A percentile compares a stretch with the other conserved stretches of the same genome.
These are phyloP conservation scores for Fraxinus quadrangulata DNA, from an alignment of 257 asterid species.

Conservation along the genomic window DNA sequence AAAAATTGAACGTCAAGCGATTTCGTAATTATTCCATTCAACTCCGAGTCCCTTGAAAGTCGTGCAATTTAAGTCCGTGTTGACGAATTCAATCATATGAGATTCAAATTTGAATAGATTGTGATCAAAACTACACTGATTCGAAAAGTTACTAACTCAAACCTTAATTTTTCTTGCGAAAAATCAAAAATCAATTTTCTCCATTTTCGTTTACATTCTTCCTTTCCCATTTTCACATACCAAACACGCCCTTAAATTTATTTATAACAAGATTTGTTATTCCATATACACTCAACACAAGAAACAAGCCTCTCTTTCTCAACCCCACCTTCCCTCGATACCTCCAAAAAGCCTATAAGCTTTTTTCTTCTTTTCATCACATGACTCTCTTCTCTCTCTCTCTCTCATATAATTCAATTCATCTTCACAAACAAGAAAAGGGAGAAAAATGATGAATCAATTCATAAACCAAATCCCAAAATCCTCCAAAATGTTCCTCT, in stretches of 20 bases:
- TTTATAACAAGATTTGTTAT: neutral
- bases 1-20: too few species aligned
- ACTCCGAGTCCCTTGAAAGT: too few species aligned
- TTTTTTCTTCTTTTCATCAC: constrained; percentile 7
- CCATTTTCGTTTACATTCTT: too few species aligned
- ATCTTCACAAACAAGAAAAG: neutral
- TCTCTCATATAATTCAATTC: neutral
- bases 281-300: constrained; percentile 39
- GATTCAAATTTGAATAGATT: too few species aligned
- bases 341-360: constrained; percentile 29
- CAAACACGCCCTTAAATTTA: constrained; percentile 18
- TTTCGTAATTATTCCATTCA: too few species aligned
- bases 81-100: too few species aligned
- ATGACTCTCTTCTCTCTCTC: constrained; percentile 22
- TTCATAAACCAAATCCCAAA: neutral
- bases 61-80: too few species aligned
- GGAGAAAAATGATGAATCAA: neutral
- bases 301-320: constrained; percentile 41
- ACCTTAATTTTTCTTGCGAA: too few species aligned
- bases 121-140: too few species aligned
- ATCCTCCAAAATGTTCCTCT: neutral
- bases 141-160: too few species aligned
- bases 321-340: constrained; percentile 31
- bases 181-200: too few species aligned
- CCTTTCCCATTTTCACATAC: neutral